Conservation (phyloP, 345 rosid genomes). For the Kernera saxatilis region DNA sequence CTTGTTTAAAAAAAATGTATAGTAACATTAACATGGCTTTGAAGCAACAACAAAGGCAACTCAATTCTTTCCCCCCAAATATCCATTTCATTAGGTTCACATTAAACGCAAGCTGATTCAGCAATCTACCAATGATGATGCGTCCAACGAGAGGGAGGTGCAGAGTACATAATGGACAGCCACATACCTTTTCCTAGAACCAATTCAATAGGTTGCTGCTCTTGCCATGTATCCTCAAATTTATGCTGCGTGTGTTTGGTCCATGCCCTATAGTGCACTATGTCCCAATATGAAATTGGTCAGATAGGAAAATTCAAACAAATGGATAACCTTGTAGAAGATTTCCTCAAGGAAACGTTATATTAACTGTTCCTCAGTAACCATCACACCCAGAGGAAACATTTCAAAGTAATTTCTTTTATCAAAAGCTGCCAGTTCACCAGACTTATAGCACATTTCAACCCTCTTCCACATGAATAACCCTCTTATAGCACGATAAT, state of each 20-base stretch:
- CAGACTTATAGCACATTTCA: neutral
- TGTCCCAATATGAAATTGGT: conserved; percentile 16
- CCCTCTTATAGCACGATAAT: neutral
- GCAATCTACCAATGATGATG: neutral
- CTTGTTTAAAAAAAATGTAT: neutral
- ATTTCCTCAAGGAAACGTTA: neutral
- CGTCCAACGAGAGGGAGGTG: neutral
- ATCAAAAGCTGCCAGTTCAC: neutral
- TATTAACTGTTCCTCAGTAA: neutral
- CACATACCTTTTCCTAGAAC: conserved; percentile 76
- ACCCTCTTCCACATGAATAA: neutral
- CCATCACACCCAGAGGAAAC: neutral
- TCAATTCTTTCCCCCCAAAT: neutral
- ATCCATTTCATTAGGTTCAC: neutral
- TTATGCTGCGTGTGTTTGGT: conserved; percentile 70
- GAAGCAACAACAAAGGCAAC: neutral
- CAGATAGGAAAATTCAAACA: conserved; percentile 2
- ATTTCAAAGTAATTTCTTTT: neutral
- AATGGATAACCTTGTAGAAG: neutral
- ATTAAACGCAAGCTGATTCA: neutral
- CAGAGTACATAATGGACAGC: neutral
- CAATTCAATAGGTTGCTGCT: conserved; percentile 78
- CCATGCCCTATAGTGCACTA: conserved; percentile 93
- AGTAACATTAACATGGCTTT: neutral
- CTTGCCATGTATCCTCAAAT: conserved; percentile 89